A percentile compares a stretch with the other conserved stretches of the same genome.
Conservation (phyloP, 2,329 filamentous ascomycete genomes). For the Chrysoporthe deuterocubensis region DNA sequence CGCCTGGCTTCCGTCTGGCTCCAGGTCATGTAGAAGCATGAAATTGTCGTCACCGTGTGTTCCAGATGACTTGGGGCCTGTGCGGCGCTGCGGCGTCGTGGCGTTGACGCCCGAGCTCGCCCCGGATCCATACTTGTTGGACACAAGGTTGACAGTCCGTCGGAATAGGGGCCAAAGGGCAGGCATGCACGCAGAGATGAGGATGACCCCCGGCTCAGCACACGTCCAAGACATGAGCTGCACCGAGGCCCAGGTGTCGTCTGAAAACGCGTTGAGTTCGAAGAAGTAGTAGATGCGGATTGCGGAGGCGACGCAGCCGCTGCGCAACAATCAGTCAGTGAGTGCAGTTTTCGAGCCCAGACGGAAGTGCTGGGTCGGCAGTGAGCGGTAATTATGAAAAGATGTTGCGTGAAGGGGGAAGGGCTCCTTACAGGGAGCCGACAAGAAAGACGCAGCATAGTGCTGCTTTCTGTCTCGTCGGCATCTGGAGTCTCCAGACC, state of each 20-base stretch:
- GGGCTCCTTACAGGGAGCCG: conserved; percentile 36
- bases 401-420: too few species aligned
- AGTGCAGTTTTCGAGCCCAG: too few species aligned
- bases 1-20: too few species aligned
- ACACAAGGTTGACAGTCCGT: too few species aligned
- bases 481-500: conserved; percentile 37
- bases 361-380: too few species aligned
- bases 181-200: background rate
- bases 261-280: background rate
- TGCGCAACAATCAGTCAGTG: background rate
- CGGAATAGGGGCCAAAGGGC: background rate
- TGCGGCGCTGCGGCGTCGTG: too few species aligned
- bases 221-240: background rate
- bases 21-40: too few species aligned
- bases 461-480: conserved; percentile 36
- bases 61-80: too few species aligned
- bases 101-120: too few species aligned
- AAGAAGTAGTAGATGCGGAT: background rate
- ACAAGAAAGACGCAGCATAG: conserved; percentile 39
- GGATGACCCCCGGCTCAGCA: background rate
- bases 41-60: too few species aligned
- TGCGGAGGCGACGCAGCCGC: background rate
- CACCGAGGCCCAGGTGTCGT: background rate
- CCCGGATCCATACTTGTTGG: too few species aligned
- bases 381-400: too few species aligned